These are phyloP conservation scores for Boletus edulis DNA, from an alignment of 768 basidiomycete genomes.

Conservation along the genomic window DNA sequence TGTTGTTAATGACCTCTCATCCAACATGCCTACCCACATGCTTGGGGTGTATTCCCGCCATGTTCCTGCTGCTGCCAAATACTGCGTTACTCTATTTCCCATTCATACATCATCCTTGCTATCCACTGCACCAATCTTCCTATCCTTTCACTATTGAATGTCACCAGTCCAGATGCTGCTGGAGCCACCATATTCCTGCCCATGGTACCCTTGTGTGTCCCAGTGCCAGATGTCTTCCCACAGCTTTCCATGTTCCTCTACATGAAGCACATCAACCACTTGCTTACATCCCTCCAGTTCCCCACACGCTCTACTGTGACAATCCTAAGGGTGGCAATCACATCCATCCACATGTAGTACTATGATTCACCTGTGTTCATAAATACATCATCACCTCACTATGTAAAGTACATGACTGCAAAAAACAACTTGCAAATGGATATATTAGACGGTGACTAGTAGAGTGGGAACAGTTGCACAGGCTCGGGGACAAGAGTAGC, in stretches of 20 bases:
- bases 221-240: constrained; percentile 64
- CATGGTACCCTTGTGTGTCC: constrained; percentile 68
- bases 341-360: too few relatives aligned
- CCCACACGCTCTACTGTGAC: constrained; percentile 21
- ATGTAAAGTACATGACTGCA: too few relatives aligned
- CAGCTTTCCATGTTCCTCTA: too few relatives aligned
- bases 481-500: too few relatives aligned
- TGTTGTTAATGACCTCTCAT: constrained; percentile 27
- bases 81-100: constrained; percentile 35
- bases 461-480: too few relatives aligned
- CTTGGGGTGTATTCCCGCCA: constrained; percentile 28
- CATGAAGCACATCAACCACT: too few relatives aligned
- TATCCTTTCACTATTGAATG: constrained; percentile 10
- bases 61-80: constrained; percentile 20
- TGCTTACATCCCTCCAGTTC: too few relatives aligned
- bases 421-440: too few relatives aligned
- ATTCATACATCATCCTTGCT: constrained; percentile 16
- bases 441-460: too few relatives aligned
- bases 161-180: too few relatives aligned
- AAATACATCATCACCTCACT: too few relatives aligned
- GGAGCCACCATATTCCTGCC: constrained; percentile 43
- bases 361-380: too few relatives aligned
- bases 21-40: constrained; percentile 33
- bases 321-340: constrained; percentile 14
- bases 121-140: constrained; percentile 31